A percentile compares a stretch with the other conserved stretches of the same genome.
phyloP scores from a whole-genome alignment of 2,329 filamentous ascomycete species.

The Daldinia eschscholtzii region DNA sequence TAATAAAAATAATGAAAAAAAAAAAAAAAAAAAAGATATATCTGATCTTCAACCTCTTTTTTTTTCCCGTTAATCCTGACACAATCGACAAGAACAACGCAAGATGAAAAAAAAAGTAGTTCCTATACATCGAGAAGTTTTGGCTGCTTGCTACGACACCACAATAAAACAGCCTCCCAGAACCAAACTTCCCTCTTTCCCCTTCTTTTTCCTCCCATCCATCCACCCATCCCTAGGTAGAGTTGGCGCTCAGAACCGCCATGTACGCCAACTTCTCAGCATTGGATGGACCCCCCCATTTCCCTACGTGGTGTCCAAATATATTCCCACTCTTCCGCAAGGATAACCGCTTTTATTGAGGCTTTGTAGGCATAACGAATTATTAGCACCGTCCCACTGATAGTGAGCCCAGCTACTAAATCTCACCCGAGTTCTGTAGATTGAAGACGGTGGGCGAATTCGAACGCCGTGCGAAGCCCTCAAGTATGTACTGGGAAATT shows the following conservation, averaged over 20 bases:
- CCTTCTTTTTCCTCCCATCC: background rate
- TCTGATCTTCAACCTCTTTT: background rate
- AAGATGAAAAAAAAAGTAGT: background rate
- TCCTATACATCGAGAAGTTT: conserved; percentile 1
- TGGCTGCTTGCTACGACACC: background rate
- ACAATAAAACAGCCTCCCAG: background rate
- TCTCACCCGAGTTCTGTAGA: background rate
- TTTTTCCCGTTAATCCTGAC: background rate
- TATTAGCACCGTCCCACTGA: conserved; percentile 4
- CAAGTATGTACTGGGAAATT: conserved; percentile 50
- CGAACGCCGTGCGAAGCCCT: conserved; percentile 34
- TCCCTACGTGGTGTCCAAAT: conserved; percentile 21
- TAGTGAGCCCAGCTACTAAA: background rate
- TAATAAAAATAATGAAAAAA: conserved; percentile 36
- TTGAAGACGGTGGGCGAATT: conserved; percentile 26
- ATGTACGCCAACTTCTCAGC: conserved; percentile 11
- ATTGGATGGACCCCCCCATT: conserved; percentile 12
- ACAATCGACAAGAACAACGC: background rate
- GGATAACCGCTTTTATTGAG: conserved; percentile 22
- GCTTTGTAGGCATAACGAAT: conserved; percentile 12
- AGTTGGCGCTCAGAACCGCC: conserved; percentile 4
- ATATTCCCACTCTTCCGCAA: conserved; percentile 19
- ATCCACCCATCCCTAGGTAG: background rate
- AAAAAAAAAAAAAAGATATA: conserved; percentile 43
- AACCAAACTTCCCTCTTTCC: conserved; percentile 4